A percentile compares a stretch with the other conserved stretches of the same genome.
Evolutionary conservation across 495 filamentous ascomycete genomes (phyloP).

Genomic region (Penicillium coffeae): DNA sequence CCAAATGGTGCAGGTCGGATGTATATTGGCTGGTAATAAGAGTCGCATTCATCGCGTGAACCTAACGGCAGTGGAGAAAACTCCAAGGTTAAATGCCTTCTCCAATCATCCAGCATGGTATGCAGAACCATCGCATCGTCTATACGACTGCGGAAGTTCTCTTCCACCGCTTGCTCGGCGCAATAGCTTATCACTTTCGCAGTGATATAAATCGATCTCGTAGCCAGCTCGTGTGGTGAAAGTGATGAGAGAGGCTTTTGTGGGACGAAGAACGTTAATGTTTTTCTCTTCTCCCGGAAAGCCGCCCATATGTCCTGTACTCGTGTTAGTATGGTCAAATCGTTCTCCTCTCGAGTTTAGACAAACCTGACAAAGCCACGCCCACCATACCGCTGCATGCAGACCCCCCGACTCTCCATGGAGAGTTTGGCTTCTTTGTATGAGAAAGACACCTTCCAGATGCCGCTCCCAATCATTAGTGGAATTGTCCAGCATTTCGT

Average conservation of each 20-base stretch:
- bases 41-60: neutral
- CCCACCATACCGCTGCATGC: constrained; percentile 29
- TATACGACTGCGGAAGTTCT: constrained; percentile 5
- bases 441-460: constrained; percentile 27
- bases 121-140: constrained; percentile 12
- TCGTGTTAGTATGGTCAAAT: too few relatives aligned
- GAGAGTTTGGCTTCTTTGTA: constrained; percentile 24
- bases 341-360: too few relatives aligned
- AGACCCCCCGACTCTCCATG: constrained; percentile 26
- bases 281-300: constrained; percentile 25
- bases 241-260: constrained; percentile 15
- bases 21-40: constrained; percentile 14
- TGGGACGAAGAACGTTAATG: constrained; percentile 22
- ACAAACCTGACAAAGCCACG: constrained; percentile 28
- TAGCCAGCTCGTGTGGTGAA: constrained; percentile 8
- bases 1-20: constrained; percentile 22
- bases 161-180: constrained; percentile 1
- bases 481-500: constrained; percentile 29
- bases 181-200: constrained; percentile 16
- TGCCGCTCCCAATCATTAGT: constrained; percentile 28
- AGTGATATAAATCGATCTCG: constrained; percentile 12
- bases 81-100: constrained; percentile 19
- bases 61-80: constrained; percentile 18
- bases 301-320: constrained; percentile 30
- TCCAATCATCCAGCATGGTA: constrained; percentile 22